Evolutionary conservation across 768 basidiomycete species (phyloP).

Genomic region (Macrolepiota fuliginosa): DNA sequence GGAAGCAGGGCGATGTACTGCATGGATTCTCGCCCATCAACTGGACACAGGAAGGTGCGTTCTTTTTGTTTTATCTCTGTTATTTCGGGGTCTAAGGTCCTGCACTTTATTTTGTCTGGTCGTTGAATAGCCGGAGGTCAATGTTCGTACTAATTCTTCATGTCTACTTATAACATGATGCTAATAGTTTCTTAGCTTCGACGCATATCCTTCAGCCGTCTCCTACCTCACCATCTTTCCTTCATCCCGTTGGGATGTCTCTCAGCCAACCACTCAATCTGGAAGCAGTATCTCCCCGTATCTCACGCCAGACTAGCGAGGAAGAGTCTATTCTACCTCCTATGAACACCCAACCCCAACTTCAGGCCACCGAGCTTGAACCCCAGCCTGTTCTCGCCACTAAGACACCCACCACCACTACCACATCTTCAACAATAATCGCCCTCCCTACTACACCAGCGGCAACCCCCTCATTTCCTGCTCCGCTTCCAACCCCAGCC

Average conservation of each 20-base stretch:
- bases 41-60: constrained; percentile 3
- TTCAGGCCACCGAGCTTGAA: neutral
- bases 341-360: neutral
- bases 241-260: neutral
- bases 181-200: neutral
- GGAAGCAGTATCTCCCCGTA: neutral
- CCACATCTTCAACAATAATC: neutral
- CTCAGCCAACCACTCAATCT: neutral
- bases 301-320: neutral
- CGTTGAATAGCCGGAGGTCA: neutral
- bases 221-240: neutral
- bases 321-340: neutral
- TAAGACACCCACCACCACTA: neutral
- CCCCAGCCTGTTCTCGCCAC: neutral
- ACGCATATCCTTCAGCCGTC: neutral
- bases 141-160: neutral
- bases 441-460: neutral
- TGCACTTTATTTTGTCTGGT: neutral
- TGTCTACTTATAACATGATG: neutral
- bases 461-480: no score
- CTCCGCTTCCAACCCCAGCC: neutral
- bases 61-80: neutral
- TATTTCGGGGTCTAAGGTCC: neutral
- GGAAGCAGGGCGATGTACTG: neutral
- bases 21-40: neutral